These are phyloP conservation scores for Fusarium keratoplasticum DNA, from an alignment of 2,329 filamentous ascomycete species.

Conservation along the genomic window DNA sequence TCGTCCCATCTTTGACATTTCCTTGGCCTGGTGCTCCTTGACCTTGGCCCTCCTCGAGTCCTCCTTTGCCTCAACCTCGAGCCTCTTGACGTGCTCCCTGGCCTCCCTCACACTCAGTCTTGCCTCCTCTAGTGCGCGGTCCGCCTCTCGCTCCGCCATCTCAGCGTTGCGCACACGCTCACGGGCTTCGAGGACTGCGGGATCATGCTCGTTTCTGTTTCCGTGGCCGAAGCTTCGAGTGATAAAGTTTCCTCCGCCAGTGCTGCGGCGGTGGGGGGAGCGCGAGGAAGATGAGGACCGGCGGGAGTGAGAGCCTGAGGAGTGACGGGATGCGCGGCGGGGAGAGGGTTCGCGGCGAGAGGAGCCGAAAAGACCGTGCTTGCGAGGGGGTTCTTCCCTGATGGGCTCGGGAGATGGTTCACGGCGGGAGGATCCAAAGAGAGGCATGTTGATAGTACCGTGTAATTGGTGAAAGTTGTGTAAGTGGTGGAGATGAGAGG, in stretches of 20 bases:
- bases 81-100: constrained; percentile 69
- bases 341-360: constrained; percentile 44
- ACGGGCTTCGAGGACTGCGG: constrained; percentile 69
- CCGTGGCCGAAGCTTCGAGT: constrained; percentile 59
- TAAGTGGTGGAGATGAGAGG: background rate
- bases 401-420: constrained; percentile 49
- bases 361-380: constrained; percentile 52
- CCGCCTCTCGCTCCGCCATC: constrained; percentile 72
- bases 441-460: constrained; percentile 43
- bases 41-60: constrained; percentile 74
- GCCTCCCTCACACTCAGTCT: constrained; percentile 71
- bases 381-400: constrained; percentile 41
- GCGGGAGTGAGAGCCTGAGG: constrained; percentile 21
- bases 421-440: constrained; percentile 45
- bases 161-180: constrained; percentile 73
- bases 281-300: constrained; percentile 21
- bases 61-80: constrained; percentile 75
- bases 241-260: constrained; percentile 50
- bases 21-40: constrained; percentile 73
- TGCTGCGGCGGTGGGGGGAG: constrained; percentile 28
- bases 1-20: constrained; percentile 76
- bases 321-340: constrained; percentile 25
- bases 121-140: constrained; percentile 70
- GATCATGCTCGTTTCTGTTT: constrained; percentile 63
- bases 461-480: background rate